Conservation (phyloP, 2,329 filamentous ascomycete genomes). For the Aspergillus sp. region DNA sequence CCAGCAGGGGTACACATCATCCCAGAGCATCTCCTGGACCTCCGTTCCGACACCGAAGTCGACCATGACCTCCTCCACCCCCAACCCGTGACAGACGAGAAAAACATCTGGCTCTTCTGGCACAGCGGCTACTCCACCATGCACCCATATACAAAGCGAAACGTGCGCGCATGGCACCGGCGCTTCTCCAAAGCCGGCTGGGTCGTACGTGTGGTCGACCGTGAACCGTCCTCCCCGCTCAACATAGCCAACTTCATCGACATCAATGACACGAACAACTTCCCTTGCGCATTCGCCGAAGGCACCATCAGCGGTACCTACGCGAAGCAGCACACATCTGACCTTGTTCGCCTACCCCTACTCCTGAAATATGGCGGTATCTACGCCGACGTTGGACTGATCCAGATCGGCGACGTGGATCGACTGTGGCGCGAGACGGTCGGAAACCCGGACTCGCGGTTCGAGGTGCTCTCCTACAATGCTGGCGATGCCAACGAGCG, state of each 20-base stretch:
- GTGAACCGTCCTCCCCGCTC: neutral
- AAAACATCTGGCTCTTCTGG: constrained; percentile 12
- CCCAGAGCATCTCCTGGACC: neutral
- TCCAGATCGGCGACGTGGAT: constrained; percentile 9
- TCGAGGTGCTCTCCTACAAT: constrained; percentile 8
- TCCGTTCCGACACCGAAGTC: neutral
- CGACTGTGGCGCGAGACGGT: constrained; percentile 5
- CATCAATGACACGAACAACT: neutral
- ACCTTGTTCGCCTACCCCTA: constrained; percentile 7
- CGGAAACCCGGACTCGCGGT: neutral
- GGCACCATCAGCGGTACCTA: constrained; percentile 3
- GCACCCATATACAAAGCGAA: constrained; percentile 9
- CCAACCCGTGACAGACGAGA: neutral
- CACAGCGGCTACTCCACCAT: constrained; percentile 4
- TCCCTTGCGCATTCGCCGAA: constrained; percentile 6
- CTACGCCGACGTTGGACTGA: constrained; percentile 7
- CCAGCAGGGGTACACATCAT: neutral
- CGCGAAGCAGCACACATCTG: constrained; percentile 7
- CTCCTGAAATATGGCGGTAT: constrained; percentile 3
- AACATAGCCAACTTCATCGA: constrained; percentile 3
- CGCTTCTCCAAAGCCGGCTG: constrained; percentile 8
- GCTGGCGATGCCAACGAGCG: neutral
- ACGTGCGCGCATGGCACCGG: constrained; percentile 9
- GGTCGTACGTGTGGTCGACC: constrained; percentile 4
- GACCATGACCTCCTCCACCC: constrained; percentile 3